Base-by-base conservation (phyloP, 2,329 filamentous ascomycete species). In the Penicillium sp. region DNA sequence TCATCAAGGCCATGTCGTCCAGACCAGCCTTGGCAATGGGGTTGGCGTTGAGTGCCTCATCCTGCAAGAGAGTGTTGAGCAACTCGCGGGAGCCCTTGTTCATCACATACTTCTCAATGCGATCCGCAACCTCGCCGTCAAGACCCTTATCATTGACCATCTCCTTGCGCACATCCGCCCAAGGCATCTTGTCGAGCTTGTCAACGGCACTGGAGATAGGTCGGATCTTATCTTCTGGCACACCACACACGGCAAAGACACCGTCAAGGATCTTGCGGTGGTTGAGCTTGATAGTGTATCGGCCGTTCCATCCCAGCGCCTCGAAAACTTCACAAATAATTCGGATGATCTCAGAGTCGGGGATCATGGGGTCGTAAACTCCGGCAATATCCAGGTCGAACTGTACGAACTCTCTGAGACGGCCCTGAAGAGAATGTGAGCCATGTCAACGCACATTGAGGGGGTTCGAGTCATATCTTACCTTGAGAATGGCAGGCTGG, bases 361-460 rank as follows among this genome's bases (percentile, higher is more conserved):
- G 90, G 24, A 96, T 83, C 92, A 97, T 96, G 50, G 90, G 77
- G 71, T 96, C 93, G 77, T 91, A 95, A 57, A 73, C 63, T 55
- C 92, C 92, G 11, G 92, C 92, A 75, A 97, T 93, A 71, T 97
- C 92, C 69, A 97, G 95, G 76, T 97, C 93, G 78, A 92, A 97
- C 75, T 97, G 92, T 78, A 95, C 96, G 75, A 96, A 96, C 76
- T 97, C 93, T 68, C 93, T 85, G 88, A 96, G 94, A 50, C 92
- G 86, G 48, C 92, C 93, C 24, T 27, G 24, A 27, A 27, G 24
- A 27, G 8, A 5, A 8, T 27, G 24, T 27, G 4, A 27, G 24
- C 24, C 24, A 27, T 27, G 24, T 27, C 24, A 27, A 27, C 24
- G 24, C 24, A 27, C 6, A 27, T 5, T 27, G 24, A 8, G 24